These are phyloP conservation scores for Botrytis byssoidea DNA, from an alignment of 2,329 filamentous ascomycete species.

Conservation along the genomic window DNA sequence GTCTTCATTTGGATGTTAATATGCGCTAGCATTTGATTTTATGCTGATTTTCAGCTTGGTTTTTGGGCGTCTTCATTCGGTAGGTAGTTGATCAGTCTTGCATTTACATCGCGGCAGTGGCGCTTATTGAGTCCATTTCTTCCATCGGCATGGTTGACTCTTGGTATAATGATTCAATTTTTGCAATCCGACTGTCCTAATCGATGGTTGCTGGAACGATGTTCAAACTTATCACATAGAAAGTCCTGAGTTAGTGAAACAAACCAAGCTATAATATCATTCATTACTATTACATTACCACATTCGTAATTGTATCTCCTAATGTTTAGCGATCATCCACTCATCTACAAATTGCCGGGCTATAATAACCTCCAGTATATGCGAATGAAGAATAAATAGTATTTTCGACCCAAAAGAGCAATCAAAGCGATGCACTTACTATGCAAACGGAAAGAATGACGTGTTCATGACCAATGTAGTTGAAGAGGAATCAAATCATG, in stretches of 20 bases:
- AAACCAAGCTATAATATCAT: too few species aligned
- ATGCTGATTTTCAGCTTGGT: background rate
- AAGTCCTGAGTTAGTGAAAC: too few species aligned
- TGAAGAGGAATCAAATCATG: background rate
- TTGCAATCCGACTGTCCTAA: background rate
- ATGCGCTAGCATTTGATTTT: background rate
- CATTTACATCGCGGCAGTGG: background rate
- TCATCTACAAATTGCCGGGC: too few species aligned
- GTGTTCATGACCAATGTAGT: background rate
- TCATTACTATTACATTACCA: too few species aligned
- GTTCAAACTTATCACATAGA: background rate
- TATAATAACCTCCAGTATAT: too few species aligned
- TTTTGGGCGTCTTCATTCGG: background rate
- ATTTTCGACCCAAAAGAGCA: background rate
- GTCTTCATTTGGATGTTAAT: background rate
- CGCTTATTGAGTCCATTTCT: background rate
- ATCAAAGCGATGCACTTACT: background rate
- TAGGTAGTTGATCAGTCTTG: background rate
- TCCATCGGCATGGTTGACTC: background rate
- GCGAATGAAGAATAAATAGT: too few species aligned
- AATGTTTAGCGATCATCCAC: too few species aligned
- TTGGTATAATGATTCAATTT: background rate
- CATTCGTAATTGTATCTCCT: too few species aligned
- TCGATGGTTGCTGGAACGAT: background rate
- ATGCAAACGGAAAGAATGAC: background rate